A percentile compares a stretch with the other conserved stretches of the same genome.
Conservation (phyloP, 768 basidiomycete genomes). For the Austroboletus eburneus region DNA sequence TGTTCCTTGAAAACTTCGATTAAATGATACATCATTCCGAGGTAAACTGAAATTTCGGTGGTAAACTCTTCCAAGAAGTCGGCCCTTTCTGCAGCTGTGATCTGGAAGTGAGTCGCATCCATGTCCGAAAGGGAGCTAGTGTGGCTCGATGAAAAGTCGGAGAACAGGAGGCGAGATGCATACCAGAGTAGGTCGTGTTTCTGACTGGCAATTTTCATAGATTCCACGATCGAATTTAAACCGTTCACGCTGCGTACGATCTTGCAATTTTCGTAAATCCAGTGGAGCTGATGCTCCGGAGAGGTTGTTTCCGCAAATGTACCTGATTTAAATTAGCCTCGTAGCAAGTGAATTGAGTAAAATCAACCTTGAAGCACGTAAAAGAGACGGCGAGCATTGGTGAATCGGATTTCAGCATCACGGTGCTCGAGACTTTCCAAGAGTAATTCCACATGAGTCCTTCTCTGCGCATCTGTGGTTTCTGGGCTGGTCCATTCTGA, state of each 20-base stretch:
- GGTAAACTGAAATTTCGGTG: conserved; percentile 88
- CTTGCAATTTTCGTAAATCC: conserved; percentile 93
- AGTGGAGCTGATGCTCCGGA: conserved; percentile 91
- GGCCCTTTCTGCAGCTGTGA: conserved; percentile 63
- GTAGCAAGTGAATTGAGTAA: background rate
- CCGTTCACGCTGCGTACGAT: conserved; percentile 82
- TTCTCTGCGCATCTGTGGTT: conserved; percentile 55
- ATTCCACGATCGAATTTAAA: conserved; percentile 75
- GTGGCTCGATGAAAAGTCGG: conserved; percentile 2
- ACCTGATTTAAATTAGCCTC: conserved; percentile 43
- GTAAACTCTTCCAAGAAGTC: conserved; percentile 88
- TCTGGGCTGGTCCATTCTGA: conserved; percentile 74
- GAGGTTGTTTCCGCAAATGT: conserved; percentile 89
- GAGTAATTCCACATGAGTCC: conserved; percentile 70
- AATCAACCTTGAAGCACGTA: conserved; percentile 86
- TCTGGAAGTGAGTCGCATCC: conserved; percentile 67
- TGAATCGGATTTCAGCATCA: conserved; percentile 79
- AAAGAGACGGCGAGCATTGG: conserved; percentile 79
- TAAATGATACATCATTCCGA: conserved; percentile 93
- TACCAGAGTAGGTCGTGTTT: conserved; percentile 85
- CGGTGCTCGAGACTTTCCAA: conserved; percentile 87
- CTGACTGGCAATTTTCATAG: conserved; percentile 83
- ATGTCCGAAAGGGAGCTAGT: conserved; percentile 69
- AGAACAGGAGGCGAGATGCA: conserved; percentile 2
- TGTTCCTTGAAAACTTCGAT: conserved; percentile 92